These are phyloP conservation scores for Capsicum chinense DNA, from an alignment of 257 asterid genomes.

Conservation along the genomic window DNA sequence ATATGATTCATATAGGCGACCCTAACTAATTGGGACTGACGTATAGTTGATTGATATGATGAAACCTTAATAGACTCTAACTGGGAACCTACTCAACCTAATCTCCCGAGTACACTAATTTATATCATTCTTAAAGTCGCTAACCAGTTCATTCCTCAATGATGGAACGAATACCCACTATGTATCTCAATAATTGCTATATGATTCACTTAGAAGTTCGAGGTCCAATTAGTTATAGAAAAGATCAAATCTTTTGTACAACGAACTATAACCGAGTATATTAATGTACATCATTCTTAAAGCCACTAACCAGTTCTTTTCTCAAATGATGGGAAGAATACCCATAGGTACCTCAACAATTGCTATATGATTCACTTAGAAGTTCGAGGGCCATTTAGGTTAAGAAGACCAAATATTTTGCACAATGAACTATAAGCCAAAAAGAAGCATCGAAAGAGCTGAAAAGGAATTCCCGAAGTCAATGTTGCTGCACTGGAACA, in stretches of 20 bases:
- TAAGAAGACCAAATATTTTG: neutral
- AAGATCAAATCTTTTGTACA: neutral
- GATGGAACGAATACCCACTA: neutral
- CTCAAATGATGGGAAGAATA: neutral
- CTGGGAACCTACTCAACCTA: neutral
- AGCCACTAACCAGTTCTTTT: neutral
- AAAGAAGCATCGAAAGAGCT: neutral
- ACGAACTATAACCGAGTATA: neutral
- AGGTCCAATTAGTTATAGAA: neutral
- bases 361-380: neutral
- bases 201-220: neutral
- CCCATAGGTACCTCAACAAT: neutral
- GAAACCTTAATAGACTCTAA: neutral
- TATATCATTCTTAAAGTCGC: neutral
- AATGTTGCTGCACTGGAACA: neutral
- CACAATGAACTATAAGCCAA: neutral
- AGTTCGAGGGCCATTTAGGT: neutral
- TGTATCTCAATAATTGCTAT: neutral
- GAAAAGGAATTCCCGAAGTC: neutral
- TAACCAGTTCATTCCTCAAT: neutral
- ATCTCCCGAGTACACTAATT: neutral
- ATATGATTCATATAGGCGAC: neutral
- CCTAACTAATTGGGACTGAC: neutral
- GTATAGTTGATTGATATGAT: neutral
- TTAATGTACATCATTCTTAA: neutral